Evolutionary conservation across 2,329 filamentous ascomycete genomes (phyloP), one percentile per base, ranked within the genome.

Genomic region (Pseudogymnoascus sp.): DNA sequence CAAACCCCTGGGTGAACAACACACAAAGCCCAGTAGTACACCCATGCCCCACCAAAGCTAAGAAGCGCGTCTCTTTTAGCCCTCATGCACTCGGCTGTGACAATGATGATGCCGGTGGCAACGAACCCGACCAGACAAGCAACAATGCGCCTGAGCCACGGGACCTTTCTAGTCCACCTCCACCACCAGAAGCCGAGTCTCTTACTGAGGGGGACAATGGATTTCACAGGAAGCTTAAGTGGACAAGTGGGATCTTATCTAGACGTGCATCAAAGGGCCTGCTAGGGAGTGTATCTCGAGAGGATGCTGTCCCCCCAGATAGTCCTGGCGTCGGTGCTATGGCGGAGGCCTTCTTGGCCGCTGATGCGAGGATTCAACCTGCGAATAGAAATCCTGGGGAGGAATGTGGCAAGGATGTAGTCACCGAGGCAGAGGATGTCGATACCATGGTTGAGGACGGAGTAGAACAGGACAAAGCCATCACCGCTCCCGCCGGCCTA

Each of bases 341-440:
- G 77, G 80, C 80, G 0, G 72, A 79, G 63, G 77, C 78, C 5
- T 83, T 82, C 63, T 70, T 76, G 29, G 70, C 74, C n/a, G 79
- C 78, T 5, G 80, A 82, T 55, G 29, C 5, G 29, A 55, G 15
- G 48, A 1, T 21, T 13, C 29, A 55, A 55, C 18, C 48, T 35
- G 29, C n/a, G 48, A 4, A 18, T 9, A 33, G 4, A 9, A 35
- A 33, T 55, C 8, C 10, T 4, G 4, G n/a, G 12, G 48, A 55
- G 7, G 29, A 12, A 18, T 5, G 4, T 35, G 15, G 9, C 15
- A 55, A 35, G 7, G 10, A 18, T 4, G 5, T 12, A 55, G 5
- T 33, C 5, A 4, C 29, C 9, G 5, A 12, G 29, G 12, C 58
- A 13, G 58, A 59, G 58, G 35, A 25, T 27, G 27, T 15, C 12